These are phyloP conservation scores for Raphanus hybrid DNA, from an alignment of 441 rosid genomes.

Conservation along the genomic window DNA sequence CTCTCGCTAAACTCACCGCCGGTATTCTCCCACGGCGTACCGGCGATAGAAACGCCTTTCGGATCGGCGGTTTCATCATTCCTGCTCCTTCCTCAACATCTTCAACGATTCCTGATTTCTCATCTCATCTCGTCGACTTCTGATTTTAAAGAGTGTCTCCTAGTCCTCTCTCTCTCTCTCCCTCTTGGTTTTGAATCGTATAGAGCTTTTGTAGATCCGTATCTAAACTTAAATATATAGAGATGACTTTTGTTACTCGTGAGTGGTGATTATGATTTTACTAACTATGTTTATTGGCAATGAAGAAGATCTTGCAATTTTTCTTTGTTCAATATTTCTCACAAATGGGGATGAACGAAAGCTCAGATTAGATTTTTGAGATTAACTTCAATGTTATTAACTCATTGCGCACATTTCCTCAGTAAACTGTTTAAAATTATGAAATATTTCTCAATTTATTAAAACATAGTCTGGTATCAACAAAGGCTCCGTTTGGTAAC, in stretches of 20 bases:
- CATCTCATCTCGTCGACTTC: conserved; percentile 43
- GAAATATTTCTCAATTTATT: background rate
- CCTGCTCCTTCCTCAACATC: conserved; percentile 26
- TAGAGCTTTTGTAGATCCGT: conserved; percentile 3
- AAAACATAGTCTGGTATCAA: too few species aligned
- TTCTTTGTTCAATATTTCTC: background rate
- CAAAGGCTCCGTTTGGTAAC: too few species aligned
- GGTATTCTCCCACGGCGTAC: conserved; percentile 45
- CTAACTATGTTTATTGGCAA: background rate
- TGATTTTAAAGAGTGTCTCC: conserved; percentile 9
- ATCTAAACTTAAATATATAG: background rate
- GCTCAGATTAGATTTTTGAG: background rate
- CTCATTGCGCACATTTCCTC: background rate
- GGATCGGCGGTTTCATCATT: conserved; percentile 38
- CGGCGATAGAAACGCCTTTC: conserved; percentile 30
- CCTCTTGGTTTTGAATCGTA: conserved; percentile 11
- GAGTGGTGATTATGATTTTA: background rate
- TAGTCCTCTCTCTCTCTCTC: background rate
- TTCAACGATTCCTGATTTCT: conserved; percentile 34
- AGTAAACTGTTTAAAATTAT: background rate
- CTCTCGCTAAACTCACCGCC: conserved; percentile 50
- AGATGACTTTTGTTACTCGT: background rate
- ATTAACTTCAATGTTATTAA: background rate
- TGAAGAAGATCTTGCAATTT: background rate
- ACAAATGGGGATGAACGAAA: background rate